These are phyloP conservation scores for Kalmusia sp. DNA, from an alignment of 2,329 filamentous ascomycete species.

Conservation along the genomic window DNA sequence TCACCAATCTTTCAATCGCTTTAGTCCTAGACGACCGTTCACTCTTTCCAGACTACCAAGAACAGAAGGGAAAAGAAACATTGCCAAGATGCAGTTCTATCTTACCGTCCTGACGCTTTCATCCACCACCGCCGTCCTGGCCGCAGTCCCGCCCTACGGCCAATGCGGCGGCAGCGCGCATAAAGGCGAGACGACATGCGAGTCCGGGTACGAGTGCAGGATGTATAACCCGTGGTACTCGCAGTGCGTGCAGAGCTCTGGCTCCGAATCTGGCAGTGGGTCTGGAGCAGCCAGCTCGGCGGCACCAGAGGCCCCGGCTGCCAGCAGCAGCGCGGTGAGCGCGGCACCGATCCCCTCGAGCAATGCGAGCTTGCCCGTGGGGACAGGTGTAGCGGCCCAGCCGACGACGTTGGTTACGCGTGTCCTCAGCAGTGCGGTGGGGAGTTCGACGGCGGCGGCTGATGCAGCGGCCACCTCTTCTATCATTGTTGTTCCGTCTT, in stretches of 20 bases:
- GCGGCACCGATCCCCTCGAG: neutral
- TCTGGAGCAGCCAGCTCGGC: neutral
- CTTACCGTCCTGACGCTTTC: slow-evolving; percentile 35
- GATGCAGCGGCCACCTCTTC: slow-evolving; percentile 1
- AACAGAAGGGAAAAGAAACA: neutral
- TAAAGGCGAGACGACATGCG: slow-evolving; percentile 51
- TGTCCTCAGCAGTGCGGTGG: neutral
- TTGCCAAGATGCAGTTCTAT: slow-evolving; percentile 34
- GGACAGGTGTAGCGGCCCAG: neutral
- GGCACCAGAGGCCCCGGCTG: neutral
- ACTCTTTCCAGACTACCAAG: no score
- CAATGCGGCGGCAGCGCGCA: slow-evolving; percentile 53
- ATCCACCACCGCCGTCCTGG: slow-evolving; percentile 36
- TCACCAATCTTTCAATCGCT: neutral
- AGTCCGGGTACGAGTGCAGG: slow-evolving; percentile 48
- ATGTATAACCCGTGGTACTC: slow-evolving; percentile 54
- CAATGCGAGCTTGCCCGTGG: neutral
- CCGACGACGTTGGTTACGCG: neutral
- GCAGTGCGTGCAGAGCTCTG: slow-evolving; percentile 47
- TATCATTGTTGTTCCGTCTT: neutral
- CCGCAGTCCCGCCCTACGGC: slow-evolving; percentile 43
- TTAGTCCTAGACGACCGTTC: no score
- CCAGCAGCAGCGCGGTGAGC: neutral
- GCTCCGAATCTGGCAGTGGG: neutral
- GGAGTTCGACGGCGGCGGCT: neutral